Evolutionary conservation across 345 rosid genomes (phyloP).

Genomic region (Ceriops zippeliana): DNA sequence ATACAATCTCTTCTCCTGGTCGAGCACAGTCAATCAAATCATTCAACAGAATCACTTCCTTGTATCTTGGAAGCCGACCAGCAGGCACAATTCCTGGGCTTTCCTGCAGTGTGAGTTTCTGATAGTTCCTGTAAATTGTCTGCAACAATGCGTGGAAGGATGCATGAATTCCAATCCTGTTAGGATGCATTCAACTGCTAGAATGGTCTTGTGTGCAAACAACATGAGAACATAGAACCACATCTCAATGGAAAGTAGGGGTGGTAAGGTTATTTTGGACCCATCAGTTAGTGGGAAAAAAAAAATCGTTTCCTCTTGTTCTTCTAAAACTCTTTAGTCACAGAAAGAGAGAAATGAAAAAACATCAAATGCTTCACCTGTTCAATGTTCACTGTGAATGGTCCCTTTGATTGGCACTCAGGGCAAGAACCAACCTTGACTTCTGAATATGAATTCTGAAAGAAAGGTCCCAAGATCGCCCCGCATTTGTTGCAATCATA

Average conservation of each 20-base stretch:
- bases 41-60: slow-evolving; percentile 89
- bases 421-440: slow-evolving; percentile 99
- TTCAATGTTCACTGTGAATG: slow-evolving; percentile 89
- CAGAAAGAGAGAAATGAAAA: slow-evolving; percentile 11
- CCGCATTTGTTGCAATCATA: slow-evolving; percentile 98
- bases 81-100: slow-evolving; percentile 99
- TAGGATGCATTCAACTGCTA: neutral
- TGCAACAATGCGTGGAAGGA: slow-evolving; percentile 32
- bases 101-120: slow-evolving; percentile 95
- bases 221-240: neutral
- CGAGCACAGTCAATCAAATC: slow-evolving; percentile 97
- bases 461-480: slow-evolving; percentile 83
- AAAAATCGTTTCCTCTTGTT: neutral
- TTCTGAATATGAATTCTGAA: slow-evolving; percentile 95
- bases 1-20: slow-evolving; percentile 96
- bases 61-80: slow-evolving; percentile 97
- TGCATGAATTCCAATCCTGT: neutral
- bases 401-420: slow-evolving; percentile 96
- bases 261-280: too few species aligned
- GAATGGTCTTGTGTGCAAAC: neutral
- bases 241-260: too few species aligned
- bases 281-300: neutral
- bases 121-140: slow-evolving; percentile 96
- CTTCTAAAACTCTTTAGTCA: neutral
- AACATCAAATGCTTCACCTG: slow-evolving; percentile 46